Percentiles rank a stretch among this genome's conserved stretches.
These are phyloP conservation scores for Curvularia hawaiiensis DNA, from an alignment of 2,329 filamentous ascomycete species.

Conservation along the genomic window DNA sequence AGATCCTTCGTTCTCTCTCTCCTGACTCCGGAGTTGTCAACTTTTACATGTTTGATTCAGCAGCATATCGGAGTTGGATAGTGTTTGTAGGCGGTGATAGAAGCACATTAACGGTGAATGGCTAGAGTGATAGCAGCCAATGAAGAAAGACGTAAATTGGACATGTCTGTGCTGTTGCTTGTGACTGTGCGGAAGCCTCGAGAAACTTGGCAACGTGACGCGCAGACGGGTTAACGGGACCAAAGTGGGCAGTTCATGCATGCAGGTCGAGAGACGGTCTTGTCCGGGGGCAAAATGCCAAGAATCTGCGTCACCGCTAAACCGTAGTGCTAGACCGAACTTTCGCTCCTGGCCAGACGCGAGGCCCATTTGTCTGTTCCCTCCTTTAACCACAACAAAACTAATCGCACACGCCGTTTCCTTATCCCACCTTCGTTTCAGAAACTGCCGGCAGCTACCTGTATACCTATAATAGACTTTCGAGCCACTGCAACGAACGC, in stretches of 20 bases:
- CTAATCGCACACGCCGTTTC: constrained; percentile 19
- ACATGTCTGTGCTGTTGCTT: background rate
- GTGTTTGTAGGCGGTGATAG: constrained; percentile 20
- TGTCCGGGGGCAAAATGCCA: constrained; percentile 21
- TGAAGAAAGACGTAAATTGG: constrained; percentile 33
- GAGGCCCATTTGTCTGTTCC: constrained; percentile 12
- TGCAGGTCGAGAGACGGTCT: constrained; percentile 8
- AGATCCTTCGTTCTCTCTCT: constrained; percentile 5
- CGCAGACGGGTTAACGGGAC: background rate
- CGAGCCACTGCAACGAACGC: constrained; percentile 4
- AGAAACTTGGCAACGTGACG: background rate
- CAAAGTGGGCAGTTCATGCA: constrained; percentile 15
- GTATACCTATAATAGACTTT: constrained; percentile 24
- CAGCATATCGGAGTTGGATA: constrained; percentile 17
- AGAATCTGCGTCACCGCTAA: constrained; percentile 33
- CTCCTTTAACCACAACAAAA: constrained; percentile 18
- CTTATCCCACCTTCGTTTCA: constrained; percentile 18
- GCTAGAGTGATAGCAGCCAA: constrained; percentile 31
- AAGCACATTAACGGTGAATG: constrained; percentile 16
- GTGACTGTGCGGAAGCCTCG: background rate
- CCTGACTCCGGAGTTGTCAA: constrained; percentile 10
- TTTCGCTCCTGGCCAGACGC: constrained; percentile 41
- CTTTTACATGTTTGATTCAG: constrained; percentile 14
- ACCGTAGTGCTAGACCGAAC: constrained; percentile 33
- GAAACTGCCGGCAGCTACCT: constrained; percentile 37